A percentile compares a stretch with the other conserved stretches of the same genome.
Conservation (phyloP, 768 basidiomycete species). For the Pleurotus djamor region DNA sequence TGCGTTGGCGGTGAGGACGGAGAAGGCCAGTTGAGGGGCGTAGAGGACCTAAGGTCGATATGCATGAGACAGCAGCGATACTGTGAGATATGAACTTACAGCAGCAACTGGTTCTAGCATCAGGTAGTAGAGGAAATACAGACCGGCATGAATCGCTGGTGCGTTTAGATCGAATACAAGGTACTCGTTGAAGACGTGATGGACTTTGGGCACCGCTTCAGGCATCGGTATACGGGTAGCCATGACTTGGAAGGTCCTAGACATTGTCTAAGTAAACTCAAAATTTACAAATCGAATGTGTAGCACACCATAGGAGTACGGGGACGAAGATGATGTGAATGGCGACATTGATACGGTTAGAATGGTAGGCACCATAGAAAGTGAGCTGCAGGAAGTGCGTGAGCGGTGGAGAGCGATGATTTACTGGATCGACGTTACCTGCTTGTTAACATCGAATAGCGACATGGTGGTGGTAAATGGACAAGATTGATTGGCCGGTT, state of each 20-base stretch:
- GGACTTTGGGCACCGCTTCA: slow-evolving; percentile 48
- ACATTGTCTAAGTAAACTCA: slow-evolving; percentile 2
- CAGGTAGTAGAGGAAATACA: slow-evolving; percentile 76
- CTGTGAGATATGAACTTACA: slow-evolving; percentile 40
- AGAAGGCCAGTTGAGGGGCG: slow-evolving; percentile 63
- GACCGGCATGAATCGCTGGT: slow-evolving; percentile 51
- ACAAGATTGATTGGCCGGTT: not conserved
- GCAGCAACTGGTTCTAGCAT: slow-evolving; percentile 82
- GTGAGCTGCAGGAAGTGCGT: slow-evolving; percentile 52
- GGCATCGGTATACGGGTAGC: slow-evolving; percentile 47
- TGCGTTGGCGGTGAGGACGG: slow-evolving; percentile 71
- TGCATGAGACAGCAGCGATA: not conserved
- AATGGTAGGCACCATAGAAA: slow-evolving; percentile 94
- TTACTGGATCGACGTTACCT: slow-evolving; percentile 37
- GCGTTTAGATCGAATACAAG: slow-evolving; percentile 71
- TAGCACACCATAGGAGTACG: slow-evolving; percentile 69
- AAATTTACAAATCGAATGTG: not conserved
- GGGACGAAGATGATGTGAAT: slow-evolving; percentile 91
- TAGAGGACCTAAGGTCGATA: slow-evolving; percentile 62
- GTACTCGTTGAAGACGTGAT: slow-evolving; percentile 55
- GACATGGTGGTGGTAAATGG: slow-evolving; percentile 30
- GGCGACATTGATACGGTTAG: slow-evolving; percentile 75
- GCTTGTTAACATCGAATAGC: slow-evolving; percentile 68
- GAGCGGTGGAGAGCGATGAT: not conserved
- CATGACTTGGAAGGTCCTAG: slow-evolving; percentile 65